Conservation (phyloP, 306 rosid genomes). For the Corylus heterophylla region DNA sequence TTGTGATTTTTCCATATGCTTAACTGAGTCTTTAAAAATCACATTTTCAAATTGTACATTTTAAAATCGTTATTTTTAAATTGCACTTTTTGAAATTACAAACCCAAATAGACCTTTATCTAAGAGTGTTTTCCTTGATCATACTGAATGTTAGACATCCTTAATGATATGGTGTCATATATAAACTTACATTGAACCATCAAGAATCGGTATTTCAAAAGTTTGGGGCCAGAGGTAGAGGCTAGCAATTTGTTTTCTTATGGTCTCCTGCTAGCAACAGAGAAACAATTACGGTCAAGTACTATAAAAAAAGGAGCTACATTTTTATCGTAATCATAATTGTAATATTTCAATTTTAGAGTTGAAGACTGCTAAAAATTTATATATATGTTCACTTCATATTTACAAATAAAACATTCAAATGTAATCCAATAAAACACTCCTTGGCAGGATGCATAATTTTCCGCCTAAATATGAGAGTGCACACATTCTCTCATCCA, state of each 20-base stretch:
- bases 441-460: not conserved
- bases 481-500: not conserved
- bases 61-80: too few relatives aligned
- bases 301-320: not conserved
- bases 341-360: not conserved
- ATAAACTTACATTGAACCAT: conserved; percentile 26
- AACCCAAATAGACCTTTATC: not conserved
- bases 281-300: not conserved
- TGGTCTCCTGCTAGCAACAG: conserved; percentile 23
- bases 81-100: too few relatives aligned
- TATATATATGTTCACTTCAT: not conserved
- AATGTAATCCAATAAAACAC: not conserved
- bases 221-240: conserved; percentile 33
- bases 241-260: conserved; percentile 24
- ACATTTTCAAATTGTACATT: too few relatives aligned
- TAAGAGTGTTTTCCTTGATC: not conserved
- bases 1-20: too few relatives aligned
- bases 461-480: not conserved
- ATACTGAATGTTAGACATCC: not conserved
- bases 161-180: not conserved
- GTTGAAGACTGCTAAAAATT: not conserved
- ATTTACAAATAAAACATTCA: not conserved
- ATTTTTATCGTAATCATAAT: not conserved
- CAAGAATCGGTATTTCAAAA: conserved; percentile 29
- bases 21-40: too few relatives aligned